Conservation (phyloP, 1,139 yeast genomes). For the Taphrina wiesneri region DNA sequence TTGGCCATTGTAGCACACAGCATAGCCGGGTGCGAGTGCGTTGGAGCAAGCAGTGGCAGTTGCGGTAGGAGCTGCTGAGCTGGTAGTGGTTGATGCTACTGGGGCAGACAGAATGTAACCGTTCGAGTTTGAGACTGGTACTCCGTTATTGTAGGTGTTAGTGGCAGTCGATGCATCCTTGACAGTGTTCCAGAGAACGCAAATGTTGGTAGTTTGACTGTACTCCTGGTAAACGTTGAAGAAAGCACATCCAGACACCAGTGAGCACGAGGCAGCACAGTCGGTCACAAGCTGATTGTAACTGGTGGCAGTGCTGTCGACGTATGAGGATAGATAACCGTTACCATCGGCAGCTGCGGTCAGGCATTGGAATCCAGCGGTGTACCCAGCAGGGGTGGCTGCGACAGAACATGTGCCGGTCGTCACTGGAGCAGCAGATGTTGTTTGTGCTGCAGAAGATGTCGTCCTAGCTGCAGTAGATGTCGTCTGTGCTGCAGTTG, state of each 20-base stretch:
- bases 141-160: conserved; percentile 1
- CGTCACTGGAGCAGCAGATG: background rate
- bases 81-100: background rate
- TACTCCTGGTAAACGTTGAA: conserved; percentile 6
- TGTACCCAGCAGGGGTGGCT: background rate
- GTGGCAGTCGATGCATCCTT: background rate
- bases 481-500: background rate
- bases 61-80: background rate
- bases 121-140: background rate
- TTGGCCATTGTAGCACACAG: conserved; percentile 4
- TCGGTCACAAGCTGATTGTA: background rate
- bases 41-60: conserved; percentile 3
- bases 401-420: background rate
- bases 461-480: background rate
- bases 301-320: background rate
- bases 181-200: conserved; percentile 1
- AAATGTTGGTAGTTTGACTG: background rate
- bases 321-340: background rate
- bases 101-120: background rate
- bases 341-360: conserved; percentile 1
- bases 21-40: conserved; percentile 7
- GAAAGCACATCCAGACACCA: background rate
- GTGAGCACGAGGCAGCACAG: background rate
- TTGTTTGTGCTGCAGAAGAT: background rate
- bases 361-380: background rate